Evolutionary conservation across 2,329 filamentous ascomycete species (phyloP).

Genomic region (Pseudopyrenochaeta lycopersici): DNA sequence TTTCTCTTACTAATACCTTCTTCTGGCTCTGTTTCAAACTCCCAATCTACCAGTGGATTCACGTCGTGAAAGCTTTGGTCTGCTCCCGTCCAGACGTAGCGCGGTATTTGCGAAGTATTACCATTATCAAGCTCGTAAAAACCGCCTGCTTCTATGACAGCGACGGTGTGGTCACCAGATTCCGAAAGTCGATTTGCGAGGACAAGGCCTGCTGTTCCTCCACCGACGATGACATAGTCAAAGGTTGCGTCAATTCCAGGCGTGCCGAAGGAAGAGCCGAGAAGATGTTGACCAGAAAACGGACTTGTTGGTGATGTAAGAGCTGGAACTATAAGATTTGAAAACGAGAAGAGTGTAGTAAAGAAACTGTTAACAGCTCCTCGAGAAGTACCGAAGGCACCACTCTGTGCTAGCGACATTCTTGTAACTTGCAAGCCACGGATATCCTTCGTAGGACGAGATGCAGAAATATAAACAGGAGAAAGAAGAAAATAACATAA

Average conservation of each 20-base stretch:
- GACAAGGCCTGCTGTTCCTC: constrained; percentile 31
- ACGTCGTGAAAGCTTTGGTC: constrained; percentile 20
- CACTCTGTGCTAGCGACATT: too few relatives aligned
- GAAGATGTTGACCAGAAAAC: constrained; percentile 12
- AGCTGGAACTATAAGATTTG: background rate
- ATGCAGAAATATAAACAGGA: too few relatives aligned
- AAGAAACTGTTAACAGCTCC: background rate
- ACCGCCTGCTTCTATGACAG: constrained; percentile 37
- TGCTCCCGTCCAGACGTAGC: constrained; percentile 15
- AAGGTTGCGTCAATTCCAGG: constrained; percentile 26
- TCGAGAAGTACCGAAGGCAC: background rate
- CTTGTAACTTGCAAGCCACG: too few relatives aligned
- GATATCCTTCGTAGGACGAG: too few relatives aligned
- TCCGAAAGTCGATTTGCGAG: constrained; percentile 31
- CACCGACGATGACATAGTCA: constrained; percentile 38
- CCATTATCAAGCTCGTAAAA: constrained; percentile 39
- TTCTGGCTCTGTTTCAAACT: constrained; percentile 30
- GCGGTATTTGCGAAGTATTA: constrained; percentile 31
- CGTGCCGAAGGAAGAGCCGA: constrained; percentile 34
- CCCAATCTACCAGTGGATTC: constrained; percentile 39
- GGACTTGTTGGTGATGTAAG: background rate
- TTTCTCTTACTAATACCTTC: constrained; percentile 8
- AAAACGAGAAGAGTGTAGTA: background rate
- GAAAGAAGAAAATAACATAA: background rate
- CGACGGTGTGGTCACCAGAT: constrained; percentile 18